A percentile compares a stretch with the other conserved stretches of the same genome.
phyloP scores from a whole-genome alignment of 768 basidiomycete species.

The Podaxis mareebaensis region DNA sequence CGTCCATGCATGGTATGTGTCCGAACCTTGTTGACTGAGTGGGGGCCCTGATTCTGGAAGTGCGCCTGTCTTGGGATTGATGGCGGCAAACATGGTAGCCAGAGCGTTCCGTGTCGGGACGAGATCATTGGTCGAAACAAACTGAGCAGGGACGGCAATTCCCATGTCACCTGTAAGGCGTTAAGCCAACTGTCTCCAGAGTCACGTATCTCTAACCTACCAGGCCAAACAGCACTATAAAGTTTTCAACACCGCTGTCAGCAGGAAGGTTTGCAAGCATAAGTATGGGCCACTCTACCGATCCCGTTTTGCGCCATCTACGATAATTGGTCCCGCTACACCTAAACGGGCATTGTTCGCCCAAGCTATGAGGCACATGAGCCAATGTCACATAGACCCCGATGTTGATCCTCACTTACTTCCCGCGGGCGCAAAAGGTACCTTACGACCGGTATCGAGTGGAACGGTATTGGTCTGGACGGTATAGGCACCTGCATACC shows the following conservation, averaged over 20 bases:
- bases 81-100: constrained; percentile 56
- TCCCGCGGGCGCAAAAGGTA: constrained; percentile 47
- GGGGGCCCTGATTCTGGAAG: constrained; percentile 55
- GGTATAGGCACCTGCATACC: constrained; percentile 65
- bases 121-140: constrained; percentile 62
- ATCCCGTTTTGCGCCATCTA: constrained; percentile 62
- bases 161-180: constrained; percentile 53
- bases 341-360: constrained; percentile 55
- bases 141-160: constrained; percentile 59
- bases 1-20: constrained; percentile 64
- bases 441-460: constrained; percentile 48
- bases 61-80: constrained; percentile 53
- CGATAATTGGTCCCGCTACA: constrained; percentile 59
- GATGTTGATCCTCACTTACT: constrained; percentile 25
- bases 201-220: constrained; percentile 23
- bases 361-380: constrained; percentile 38
- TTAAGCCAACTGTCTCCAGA: not conserved
- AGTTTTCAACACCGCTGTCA: not conserved
- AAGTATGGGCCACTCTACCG: constrained; percentile 30
- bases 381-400: not conserved
- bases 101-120: constrained; percentile 56
- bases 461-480: constrained; percentile 59
- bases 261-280: not conserved
- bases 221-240: constrained; percentile 57
- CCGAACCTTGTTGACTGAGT: constrained; percentile 44